These are phyloP conservation scores for Alternaria arborescens DNA, from an alignment of 2,329 filamentous ascomycete genomes.

Conservation along the genomic window DNA sequence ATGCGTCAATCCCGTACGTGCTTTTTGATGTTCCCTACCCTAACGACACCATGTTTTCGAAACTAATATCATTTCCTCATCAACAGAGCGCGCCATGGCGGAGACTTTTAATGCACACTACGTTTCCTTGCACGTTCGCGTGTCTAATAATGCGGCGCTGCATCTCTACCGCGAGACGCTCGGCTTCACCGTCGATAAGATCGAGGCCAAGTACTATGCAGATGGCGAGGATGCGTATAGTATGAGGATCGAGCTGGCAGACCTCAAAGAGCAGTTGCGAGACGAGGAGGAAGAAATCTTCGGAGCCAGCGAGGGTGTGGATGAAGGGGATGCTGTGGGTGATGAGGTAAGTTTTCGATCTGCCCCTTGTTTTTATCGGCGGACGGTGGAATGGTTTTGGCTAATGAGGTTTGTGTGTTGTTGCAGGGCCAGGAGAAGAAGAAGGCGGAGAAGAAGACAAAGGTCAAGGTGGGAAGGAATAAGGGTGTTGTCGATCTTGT, in stretches of 20 bases:
- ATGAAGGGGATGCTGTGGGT: constrained; percentile 48
- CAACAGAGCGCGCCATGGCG: constrained; percentile 88
- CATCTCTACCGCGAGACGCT: constrained; percentile 82
- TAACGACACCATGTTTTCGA: too few relatives aligned
- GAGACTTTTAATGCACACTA: constrained; percentile 92
- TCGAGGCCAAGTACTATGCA: constrained; percentile 91
- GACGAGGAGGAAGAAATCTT: constrained; percentile 49
- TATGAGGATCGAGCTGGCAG: constrained; percentile 85
- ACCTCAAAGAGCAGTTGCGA: constrained; percentile 63
- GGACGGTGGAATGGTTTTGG: too few relatives aligned
- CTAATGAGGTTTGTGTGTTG: too few relatives aligned
- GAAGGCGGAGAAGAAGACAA: constrained; percentile 58
- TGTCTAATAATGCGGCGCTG: constrained; percentile 90
- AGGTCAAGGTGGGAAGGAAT: constrained; percentile 81
- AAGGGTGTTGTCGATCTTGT: constrained; percentile 83
- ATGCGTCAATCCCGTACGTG: constrained; percentile 83
- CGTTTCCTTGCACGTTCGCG: constrained; percentile 93
- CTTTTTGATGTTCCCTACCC: too few relatives aligned
- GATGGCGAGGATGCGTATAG: constrained; percentile 96
- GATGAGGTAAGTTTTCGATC: constrained; percentile 28
- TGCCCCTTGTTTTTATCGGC: too few relatives aligned
- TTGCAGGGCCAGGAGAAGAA: constrained; percentile 26
- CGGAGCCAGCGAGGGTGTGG: constrained; percentile 42
- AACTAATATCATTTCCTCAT: too few relatives aligned
- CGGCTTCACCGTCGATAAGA: constrained; percentile 51